Percentiles rank a stretch among this genome's conserved stretches.
phyloP scores from a whole-genome alignment of 768 basidiomycete genomes.

The Lentinula aciculospora region DNA sequence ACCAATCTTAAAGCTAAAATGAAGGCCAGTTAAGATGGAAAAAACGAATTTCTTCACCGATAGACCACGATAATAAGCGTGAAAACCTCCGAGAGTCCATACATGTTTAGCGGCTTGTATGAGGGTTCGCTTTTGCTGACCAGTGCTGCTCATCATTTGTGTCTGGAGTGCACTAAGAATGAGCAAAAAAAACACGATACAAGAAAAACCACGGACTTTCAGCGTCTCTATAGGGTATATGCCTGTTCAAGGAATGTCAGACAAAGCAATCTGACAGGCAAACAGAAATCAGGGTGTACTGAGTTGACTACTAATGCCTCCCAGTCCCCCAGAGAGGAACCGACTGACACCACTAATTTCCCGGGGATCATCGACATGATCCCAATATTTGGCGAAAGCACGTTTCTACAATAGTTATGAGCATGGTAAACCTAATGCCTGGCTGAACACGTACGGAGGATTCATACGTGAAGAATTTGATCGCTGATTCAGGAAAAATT shows the following conservation, averaged over 20 bases:
- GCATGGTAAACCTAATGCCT: constrained; percentile 7
- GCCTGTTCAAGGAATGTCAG: constrained; percentile 39
- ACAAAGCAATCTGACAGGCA: neutral
- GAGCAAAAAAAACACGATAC: neutral
- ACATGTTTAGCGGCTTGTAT: constrained; percentile 61
- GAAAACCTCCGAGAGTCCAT: constrained; percentile 73
- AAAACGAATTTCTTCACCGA: constrained; percentile 45
- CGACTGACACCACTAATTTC: constrained; percentile 90
- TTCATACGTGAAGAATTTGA: constrained; percentile 97
- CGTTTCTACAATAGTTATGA: constrained; percentile 65
- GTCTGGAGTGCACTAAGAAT: constrained; percentile 40
- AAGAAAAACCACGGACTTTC: constrained; percentile 48
- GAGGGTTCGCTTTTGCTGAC: constrained; percentile 50
- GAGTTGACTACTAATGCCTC: constrained; percentile 90
- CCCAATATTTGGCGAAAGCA: constrained; percentile 87
- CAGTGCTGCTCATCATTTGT: constrained; percentile 93
- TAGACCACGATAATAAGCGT: constrained; percentile 88
- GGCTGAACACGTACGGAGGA: constrained; percentile 61
- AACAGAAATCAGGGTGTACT: constrained; percentile 42
- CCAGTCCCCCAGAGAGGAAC: constrained; percentile 93
- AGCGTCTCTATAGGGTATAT: constrained; percentile 97
- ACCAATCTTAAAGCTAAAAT: constrained; percentile 59
- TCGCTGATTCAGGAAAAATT: constrained; percentile 97
- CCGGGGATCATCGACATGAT: constrained; percentile 81
- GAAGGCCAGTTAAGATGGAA: neutral